Conservation (phyloP, 1,284 basidiomycete species). For the Somion occarium region DNA sequence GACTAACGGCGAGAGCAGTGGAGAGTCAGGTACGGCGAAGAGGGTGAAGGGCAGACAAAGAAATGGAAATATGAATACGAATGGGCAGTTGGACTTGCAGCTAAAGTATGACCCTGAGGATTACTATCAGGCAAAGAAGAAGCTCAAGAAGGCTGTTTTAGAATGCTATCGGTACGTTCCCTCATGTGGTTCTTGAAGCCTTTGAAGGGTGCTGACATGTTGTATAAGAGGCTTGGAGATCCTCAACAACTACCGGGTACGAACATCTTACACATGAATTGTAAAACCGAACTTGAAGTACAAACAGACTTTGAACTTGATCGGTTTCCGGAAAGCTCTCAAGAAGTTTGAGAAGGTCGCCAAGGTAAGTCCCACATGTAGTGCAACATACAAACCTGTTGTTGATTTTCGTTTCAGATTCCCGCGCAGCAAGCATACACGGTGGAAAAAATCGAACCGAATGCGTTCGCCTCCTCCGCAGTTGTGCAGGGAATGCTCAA, state of each 20-base stretch:
- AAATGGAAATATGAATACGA: not conserved
- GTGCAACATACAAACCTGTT: not conserved
- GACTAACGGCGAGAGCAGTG: conserved; percentile 1
- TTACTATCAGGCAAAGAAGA: conserved; percentile 80
- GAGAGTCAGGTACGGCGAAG: conserved; percentile 1
- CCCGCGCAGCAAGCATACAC: conserved; percentile 57
- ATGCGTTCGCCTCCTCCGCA: conserved; percentile 58
- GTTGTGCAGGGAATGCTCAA: conserved; percentile 64
- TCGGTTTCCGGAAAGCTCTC: conserved; percentile 86
- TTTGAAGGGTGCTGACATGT: not conserved
- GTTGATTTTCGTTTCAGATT: conserved; percentile 34
- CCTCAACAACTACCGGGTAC: conserved; percentile 82
- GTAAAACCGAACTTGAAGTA: too few species aligned
- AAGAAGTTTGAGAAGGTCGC: conserved; percentile 94
- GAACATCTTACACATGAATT: conserved; percentile 30
- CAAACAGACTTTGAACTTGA: conserved; percentile 85
- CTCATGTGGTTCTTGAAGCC: not conserved
- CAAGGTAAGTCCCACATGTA: conserved; percentile 37
- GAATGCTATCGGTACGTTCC: conserved; percentile 81
- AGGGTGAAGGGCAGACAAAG: not conserved
- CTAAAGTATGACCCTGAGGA: conserved; percentile 59
- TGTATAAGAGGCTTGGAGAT: conserved; percentile 61
- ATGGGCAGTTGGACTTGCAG: not conserved
- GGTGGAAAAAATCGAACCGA: conserved; percentile 51
- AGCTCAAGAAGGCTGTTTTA: conserved; percentile 75